phyloP scores from a whole-genome alignment of 768 basidiomycete species.

The Termitomyces sp. region DNA sequence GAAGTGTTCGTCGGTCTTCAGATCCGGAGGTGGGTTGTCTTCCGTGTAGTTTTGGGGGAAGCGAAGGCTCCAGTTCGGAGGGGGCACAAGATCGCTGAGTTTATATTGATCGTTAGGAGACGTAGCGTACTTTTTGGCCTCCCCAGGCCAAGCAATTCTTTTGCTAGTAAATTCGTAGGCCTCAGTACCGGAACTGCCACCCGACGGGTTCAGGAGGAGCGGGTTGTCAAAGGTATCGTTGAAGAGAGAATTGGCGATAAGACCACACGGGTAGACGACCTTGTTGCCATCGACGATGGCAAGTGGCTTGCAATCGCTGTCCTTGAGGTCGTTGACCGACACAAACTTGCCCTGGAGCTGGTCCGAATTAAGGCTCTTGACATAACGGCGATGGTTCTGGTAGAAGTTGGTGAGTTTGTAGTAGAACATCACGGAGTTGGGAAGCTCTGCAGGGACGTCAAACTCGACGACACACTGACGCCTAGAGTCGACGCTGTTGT shows the following conservation, averaged over 20 bases:
- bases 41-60: constrained; percentile 73
- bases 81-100: constrained; percentile 72
- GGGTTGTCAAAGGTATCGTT: constrained; percentile 85
- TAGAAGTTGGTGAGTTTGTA: constrained; percentile 96
- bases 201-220: constrained; percentile 45
- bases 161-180: constrained; percentile 69
- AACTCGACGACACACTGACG: constrained; percentile 78
- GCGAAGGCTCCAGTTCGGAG: constrained; percentile 81
- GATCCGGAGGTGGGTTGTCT: constrained; percentile 61
- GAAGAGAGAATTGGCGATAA: constrained; percentile 96
- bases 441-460: constrained; percentile 71
- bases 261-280: constrained; percentile 88
- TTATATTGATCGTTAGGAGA: constrained; percentile 41
- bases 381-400: constrained; percentile 98
- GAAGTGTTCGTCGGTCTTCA: constrained; percentile 82
- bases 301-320: constrained; percentile 86
- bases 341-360: constrained; percentile 78
- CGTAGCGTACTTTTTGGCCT: constrained; percentile 81
- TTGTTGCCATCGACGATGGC: constrained; percentile 49
- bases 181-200: constrained; percentile 33
- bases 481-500: constrained; percentile 35
- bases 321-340: constrained; percentile 39
- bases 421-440: constrained; percentile 79
- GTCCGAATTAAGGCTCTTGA: constrained; percentile 79
- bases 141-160: constrained; percentile 95